These are phyloP conservation scores for Euphrasia arctica DNA, from an alignment of 305 asterid genomes.

Conservation along the genomic window DNA sequence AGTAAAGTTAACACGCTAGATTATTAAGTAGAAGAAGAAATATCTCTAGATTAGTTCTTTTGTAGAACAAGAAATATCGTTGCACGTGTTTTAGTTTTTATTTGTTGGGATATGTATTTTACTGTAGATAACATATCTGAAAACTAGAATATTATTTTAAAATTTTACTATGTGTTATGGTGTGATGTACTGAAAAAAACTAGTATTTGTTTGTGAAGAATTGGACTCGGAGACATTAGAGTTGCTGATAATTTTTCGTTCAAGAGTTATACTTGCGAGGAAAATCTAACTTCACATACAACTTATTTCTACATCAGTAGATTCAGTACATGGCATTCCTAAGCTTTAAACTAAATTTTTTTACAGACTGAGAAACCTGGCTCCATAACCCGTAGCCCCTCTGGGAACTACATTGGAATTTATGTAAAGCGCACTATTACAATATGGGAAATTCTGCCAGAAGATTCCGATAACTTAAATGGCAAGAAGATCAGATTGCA, in stretches of 20 bases:
- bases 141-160: background rate
- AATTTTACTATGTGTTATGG: background rate
- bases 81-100: too few species aligned
- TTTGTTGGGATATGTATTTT: too few species aligned
- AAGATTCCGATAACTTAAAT: constrained; percentile 48
- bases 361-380: constrained; percentile 43
- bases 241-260: background rate
- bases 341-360: constrained; percentile 21
- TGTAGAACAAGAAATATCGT: too few species aligned
- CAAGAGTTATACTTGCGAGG: background rate
- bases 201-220: constrained; percentile 3
- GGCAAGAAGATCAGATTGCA: constrained; percentile 63
- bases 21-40: too few species aligned
- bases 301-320: background rate
- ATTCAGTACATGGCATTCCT: constrained; percentile 14
- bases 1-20: too few species aligned
- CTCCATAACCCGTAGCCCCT: constrained; percentile 37
- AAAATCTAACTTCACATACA: constrained; percentile 13
- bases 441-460: constrained; percentile 76
- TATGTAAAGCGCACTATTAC: constrained; percentile 56
- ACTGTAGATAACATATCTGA: constrained; percentile 4
- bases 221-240: background rate
- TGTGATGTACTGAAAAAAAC: background rate
- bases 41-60: too few species aligned
- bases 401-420: constrained; percentile 65